Evolutionary conservation across 768 basidiomycete genomes (phyloP), one percentile per base, ranked within the genome.

Genomic region (Tricholoma flavovirens): DNA sequence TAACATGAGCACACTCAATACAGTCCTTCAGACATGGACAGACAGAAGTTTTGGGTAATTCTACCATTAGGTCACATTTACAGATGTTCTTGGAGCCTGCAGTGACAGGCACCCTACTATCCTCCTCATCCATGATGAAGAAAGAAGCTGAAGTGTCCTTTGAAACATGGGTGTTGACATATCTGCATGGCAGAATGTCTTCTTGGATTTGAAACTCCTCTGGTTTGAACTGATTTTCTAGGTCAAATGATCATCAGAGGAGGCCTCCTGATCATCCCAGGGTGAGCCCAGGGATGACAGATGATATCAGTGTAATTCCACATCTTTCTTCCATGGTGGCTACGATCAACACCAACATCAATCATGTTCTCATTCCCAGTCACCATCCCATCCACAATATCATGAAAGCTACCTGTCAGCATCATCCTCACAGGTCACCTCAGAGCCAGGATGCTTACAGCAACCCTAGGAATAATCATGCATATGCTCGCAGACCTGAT

Each of bases 91-190:
- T 56, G 29, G 49, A 55, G 9, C 54, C 55, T n/a, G 40, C 43
- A n/a, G 46, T 15, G 46, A 59, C 6, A 43, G 32, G 4, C 21
- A 48, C 2, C 80, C 81, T 0, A 62, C 75, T 50, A 60, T 84
- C 22, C 64, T 84, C 5, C 71, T 85, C 6, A 77, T 83, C 3
- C 71, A 77, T 42, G 69, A 77, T 24, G 70, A 75, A 56, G 64
- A 71, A 38, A 64, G 74, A 58, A 71, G 78, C 0, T 60, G 67
- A 5, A 69, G 69, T n/a, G 66, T 75, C 9, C 68, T 84, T 6
- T 59, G 60, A 15, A 73, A 71, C 29, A 67, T 77, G 11, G 77
- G 75, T 10, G 64, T 83, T 15, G 70, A 81, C 35, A 68, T 67
- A 7, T 66, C 66, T 35, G 35, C 35, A 35, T 35, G 12, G 35